phyloP scores from a whole-genome alignment of 116 monocot genomes.

The Thalassia testudinum region DNA sequence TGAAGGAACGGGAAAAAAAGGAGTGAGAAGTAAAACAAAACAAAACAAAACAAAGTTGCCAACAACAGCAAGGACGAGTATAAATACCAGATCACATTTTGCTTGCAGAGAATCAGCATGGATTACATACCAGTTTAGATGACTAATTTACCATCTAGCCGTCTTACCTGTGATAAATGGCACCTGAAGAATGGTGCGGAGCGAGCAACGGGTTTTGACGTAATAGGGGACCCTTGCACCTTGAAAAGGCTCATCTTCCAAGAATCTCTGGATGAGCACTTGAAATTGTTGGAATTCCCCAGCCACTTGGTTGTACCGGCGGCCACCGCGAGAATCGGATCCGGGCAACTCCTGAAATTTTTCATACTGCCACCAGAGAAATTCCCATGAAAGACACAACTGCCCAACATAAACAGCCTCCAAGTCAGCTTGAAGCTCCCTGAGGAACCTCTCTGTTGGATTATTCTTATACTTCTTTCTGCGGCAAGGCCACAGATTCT shows the following conservation, averaged over 20 bases:
- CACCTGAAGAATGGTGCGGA: slow-evolving; percentile 65
- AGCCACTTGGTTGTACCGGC: slow-evolving; percentile 56
- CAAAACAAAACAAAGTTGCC: too few species aligned
- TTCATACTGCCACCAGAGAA: slow-evolving; percentile 82
- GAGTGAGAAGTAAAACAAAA: too few species aligned
- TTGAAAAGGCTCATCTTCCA: slow-evolving; percentile 76
- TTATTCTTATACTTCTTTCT: slow-evolving; percentile 19
- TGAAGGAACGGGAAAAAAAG: too few species aligned
- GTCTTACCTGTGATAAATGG: slow-evolving; percentile 79
- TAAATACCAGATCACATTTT: too few species aligned
- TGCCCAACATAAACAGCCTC: slow-evolving; percentile 91
- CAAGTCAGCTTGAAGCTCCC: slow-evolving; percentile 56
- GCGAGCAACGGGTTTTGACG: slow-evolving; percentile 44
- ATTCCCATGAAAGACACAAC: slow-evolving; percentile 88
- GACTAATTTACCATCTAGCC: too few species aligned
- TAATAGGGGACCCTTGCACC: slow-evolving; percentile 56
- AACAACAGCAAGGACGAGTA: too few species aligned
- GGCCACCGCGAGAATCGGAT: slow-evolving; percentile 23
- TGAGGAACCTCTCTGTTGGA: slow-evolving; percentile 47
- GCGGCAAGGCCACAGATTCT: slow-evolving; percentile 21
- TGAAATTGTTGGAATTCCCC: slow-evolving; percentile 86
- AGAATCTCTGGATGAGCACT: slow-evolving; percentile 53
- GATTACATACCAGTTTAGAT: too few species aligned
- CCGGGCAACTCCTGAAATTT: slow-evolving; percentile 42
- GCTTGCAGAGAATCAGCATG: too few species aligned